These are phyloP conservation scores for Didymella exigua DNA, from an alignment of 2,329 filamentous ascomycete species.

Conservation along the genomic window DNA sequence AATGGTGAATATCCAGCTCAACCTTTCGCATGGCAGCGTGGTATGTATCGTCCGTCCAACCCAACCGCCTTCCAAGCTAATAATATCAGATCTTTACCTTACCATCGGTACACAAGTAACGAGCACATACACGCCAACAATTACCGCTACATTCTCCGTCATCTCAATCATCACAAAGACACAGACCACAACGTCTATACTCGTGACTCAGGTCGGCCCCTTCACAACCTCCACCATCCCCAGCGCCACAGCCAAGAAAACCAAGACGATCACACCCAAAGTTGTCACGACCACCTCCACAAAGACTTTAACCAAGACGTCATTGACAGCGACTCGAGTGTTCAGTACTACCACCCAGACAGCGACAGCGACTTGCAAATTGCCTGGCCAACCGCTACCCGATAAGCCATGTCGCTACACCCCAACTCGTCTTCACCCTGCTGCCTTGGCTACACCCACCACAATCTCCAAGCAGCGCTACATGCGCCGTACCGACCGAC, in stretches of 20 bases:
- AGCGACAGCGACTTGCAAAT: slow-evolving; percentile 47
- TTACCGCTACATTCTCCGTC: slow-evolving; percentile 40
- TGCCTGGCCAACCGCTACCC: slow-evolving; percentile 33
- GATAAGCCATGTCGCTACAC: slow-evolving; percentile 47
- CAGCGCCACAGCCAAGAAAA: slow-evolving; percentile 39
- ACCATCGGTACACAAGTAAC: slow-evolving; percentile 43
- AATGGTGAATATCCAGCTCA: slow-evolving; percentile 48
- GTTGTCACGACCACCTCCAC: slow-evolving; percentile 33
- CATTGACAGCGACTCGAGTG: slow-evolving; percentile 33
- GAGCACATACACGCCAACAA: slow-evolving; percentile 40
- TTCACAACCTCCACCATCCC: slow-evolving; percentile 41
- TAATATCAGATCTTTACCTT: slow-evolving; percentile 36
- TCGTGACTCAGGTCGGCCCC: slow-evolving; percentile 35
- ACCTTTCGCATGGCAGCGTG: slow-evolving; percentile 54
- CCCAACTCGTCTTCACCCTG: slow-evolving; percentile 43
- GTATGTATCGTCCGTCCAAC: slow-evolving; percentile 31
- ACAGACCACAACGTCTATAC: slow-evolving; percentile 29
- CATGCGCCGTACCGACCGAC: slow-evolving; percentile 34
- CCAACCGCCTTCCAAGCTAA: neutral
- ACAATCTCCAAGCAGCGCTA: slow-evolving; percentile 30
- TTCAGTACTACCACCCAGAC: slow-evolving; percentile 44
- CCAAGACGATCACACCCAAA: slow-evolving; percentile 40
- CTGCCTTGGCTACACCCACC: slow-evolving; percentile 38
- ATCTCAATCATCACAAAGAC: slow-evolving; percentile 36
- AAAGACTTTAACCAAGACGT: slow-evolving; percentile 36